Evolutionary conservation across 768 basidiomycete genomes (phyloP).

Genomic region (Ramaria rubella): DNA sequence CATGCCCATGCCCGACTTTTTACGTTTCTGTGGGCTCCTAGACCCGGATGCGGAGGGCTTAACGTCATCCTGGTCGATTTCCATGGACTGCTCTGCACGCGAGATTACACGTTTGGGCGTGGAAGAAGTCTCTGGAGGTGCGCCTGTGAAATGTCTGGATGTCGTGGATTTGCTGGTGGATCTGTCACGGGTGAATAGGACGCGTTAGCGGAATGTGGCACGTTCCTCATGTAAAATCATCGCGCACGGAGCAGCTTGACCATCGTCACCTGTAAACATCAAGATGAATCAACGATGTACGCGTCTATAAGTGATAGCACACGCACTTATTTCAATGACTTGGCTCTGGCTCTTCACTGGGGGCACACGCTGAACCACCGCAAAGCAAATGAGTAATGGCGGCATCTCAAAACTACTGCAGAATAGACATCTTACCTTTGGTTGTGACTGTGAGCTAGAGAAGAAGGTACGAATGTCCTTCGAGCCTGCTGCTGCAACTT

Average conservation of each 20-base stretch:
- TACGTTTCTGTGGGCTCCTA: constrained; percentile 1
- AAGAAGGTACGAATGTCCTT: constrained; percentile 9
- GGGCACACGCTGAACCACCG: neutral
- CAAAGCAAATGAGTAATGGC: neutral
- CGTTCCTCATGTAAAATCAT: neutral
- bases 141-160: neutral
- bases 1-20: neutral
- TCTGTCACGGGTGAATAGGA: neutral
- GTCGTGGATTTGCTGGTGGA: neutral
- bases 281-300: neutral
- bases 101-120: neutral
- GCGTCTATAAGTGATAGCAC: neutral
- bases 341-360: neutral
- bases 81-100: neutral
- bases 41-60: neutral
- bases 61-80: neutral
- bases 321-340: constrained; percentile 9
- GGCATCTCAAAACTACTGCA: neutral
- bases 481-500: neutral
- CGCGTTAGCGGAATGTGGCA: neutral
- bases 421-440: neutral
- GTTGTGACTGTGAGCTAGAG: neutral
- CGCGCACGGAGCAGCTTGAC: neutral
- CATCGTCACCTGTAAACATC: constrained; percentile 1
- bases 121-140: neutral